phyloP scores from a whole-genome alignment of 2,329 filamentous ascomycete species.

The Magnaporthiopsis rhizophila region DNA sequence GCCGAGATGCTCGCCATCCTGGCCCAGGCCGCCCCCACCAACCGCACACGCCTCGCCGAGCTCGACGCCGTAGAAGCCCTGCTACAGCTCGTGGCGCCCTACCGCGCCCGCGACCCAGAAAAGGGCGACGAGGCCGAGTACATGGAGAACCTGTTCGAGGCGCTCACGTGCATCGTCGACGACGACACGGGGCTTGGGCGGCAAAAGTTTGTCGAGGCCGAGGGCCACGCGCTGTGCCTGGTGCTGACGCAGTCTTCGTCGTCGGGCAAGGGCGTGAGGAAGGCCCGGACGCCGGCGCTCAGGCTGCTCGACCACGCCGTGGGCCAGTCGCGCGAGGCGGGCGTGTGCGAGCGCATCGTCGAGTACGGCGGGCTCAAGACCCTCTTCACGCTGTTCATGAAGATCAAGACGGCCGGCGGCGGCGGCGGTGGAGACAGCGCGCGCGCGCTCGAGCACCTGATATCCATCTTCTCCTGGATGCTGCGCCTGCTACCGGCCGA shows the following conservation, averaged over 20 bases:
- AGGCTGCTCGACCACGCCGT: slow-evolving; percentile 79
- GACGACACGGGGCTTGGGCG: slow-evolving; percentile 72
- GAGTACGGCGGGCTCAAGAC: slow-evolving; percentile 79
- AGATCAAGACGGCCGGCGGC: slow-evolving; percentile 24
- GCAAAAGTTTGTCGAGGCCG: slow-evolving; percentile 73
- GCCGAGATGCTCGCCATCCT: slow-evolving; percentile 88
- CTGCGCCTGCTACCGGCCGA: slow-evolving; percentile 71
- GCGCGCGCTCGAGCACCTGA: slow-evolving; percentile 62
- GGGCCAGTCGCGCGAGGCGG: slow-evolving; percentile 16
- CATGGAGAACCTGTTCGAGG: slow-evolving; percentile 88
- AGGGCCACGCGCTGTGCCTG: slow-evolving; percentile 83
- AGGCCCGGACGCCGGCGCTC: slow-evolving; percentile 50
- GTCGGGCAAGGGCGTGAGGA: slow-evolving; percentile 60
- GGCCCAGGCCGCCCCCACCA: slow-evolving; percentile 63
- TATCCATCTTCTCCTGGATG: slow-evolving; percentile 78
- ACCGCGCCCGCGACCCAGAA: slow-evolving; percentile 77
- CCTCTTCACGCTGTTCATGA: slow-evolving; percentile 82
- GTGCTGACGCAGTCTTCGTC: slow-evolving; percentile 73
- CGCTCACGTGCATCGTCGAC: slow-evolving; percentile 72
- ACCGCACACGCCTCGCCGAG: slow-evolving; percentile 53
- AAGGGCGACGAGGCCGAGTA: slow-evolving; percentile 92
- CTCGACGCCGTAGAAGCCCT: slow-evolving; percentile 70
- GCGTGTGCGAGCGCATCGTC: slow-evolving; percentile 68
- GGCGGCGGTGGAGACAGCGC: slow-evolving; percentile 55
- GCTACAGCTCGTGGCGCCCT: slow-evolving; percentile 75